A percentile compares a stretch with the other conserved stretches of the same genome.
phyloP scores from a whole-genome alignment of 2,329 filamentous ascomycete genomes.

The Fonsecaea erecta region DNA sequence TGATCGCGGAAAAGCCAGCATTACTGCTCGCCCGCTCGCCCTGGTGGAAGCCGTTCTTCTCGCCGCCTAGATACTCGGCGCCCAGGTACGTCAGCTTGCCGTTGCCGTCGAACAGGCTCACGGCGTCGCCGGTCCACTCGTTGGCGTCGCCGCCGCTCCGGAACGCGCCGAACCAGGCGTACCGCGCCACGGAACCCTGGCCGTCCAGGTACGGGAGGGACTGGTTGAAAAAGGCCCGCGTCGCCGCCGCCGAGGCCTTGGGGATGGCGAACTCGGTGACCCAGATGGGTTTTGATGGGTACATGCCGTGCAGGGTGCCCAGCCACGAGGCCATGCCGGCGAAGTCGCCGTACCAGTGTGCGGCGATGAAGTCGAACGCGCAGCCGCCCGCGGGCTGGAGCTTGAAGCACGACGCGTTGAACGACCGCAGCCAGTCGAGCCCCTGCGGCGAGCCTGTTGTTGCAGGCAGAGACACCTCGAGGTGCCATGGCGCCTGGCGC shows the following conservation, averaged over 20 bases:
- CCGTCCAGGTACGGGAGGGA: slow-evolving; percentile 70
- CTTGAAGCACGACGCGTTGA: slow-evolving; percentile 43
- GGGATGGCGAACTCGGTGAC: slow-evolving; percentile 74
- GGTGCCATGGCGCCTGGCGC: slow-evolving; percentile 57
- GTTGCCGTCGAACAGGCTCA: slow-evolving; percentile 63
- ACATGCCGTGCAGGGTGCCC: slow-evolving; percentile 41
- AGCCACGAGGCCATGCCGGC: slow-evolving; percentile 44
- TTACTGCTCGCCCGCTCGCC: slow-evolving; percentile 31
- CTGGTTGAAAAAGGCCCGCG: slow-evolving; percentile 70
- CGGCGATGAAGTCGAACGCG: slow-evolving; percentile 55
- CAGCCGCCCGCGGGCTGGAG: slow-evolving; percentile 63
- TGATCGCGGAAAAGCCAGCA: background rate
- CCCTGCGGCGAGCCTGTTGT: slow-evolving; percentile 67
- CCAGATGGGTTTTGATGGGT: slow-evolving; percentile 69
- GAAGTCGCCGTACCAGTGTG: slow-evolving; percentile 56
- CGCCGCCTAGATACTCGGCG: slow-evolving; percentile 72
- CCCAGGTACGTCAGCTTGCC: slow-evolving; percentile 77
- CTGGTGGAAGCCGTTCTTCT: slow-evolving; percentile 66
- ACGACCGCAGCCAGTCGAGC: slow-evolving; percentile 69
- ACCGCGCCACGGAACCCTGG: slow-evolving; percentile 56
- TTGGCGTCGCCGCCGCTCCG: slow-evolving; percentile 68
- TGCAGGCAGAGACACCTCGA: slow-evolving; percentile 68
- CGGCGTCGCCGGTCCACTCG: slow-evolving; percentile 72
- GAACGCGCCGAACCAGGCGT: slow-evolving; percentile 78
- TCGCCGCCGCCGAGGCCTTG: slow-evolving; percentile 56